A percentile compares a stretch with the other conserved stretches of the same genome.
Evolutionary conservation across 192 early-diverging fungal genomes (phyloP).

Genomic region (Phlyctochytrium arcticum): DNA sequence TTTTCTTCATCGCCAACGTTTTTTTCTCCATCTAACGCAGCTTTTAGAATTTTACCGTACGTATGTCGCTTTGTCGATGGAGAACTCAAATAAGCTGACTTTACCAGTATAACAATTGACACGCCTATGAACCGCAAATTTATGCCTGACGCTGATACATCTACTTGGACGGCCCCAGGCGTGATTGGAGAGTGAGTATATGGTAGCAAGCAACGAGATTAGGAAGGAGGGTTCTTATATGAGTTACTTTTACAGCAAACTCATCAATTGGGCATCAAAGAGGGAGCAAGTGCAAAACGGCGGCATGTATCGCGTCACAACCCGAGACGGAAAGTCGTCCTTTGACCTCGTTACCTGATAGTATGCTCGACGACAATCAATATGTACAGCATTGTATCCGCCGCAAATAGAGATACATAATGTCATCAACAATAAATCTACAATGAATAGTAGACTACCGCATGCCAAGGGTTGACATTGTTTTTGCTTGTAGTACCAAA

Average conservation of each 20-base stretch:
- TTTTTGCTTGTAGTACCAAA: too few relatives aligned
- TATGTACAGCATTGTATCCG: not conserved
- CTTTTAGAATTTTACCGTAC: conserved; percentile 14
- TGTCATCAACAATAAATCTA: too few relatives aligned
- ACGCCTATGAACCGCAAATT: conserved; percentile 86
- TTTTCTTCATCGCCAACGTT: not conserved
- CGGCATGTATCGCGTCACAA: conserved; percentile 58
- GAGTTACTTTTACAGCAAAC: conserved; percentile 32
- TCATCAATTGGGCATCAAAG: conserved; percentile 58
- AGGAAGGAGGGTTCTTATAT: not conserved
- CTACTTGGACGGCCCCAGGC: conserved; percentile 79
- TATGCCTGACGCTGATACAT: conserved; percentile 79
- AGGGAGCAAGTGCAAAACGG: conserved; percentile 48
- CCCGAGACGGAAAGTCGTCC: conserved; percentile 53
- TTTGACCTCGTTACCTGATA: conserved; percentile 34
- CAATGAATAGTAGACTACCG: too few relatives aligned
- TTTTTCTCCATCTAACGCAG: not conserved
- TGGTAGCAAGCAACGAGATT: not conserved
- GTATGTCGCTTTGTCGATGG: not conserved
- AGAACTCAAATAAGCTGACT: not conserved
- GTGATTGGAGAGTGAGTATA: conserved; percentile 51
- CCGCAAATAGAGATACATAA: too few relatives aligned
- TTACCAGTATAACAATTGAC: conserved; percentile 64
- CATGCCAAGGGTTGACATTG: too few relatives aligned
- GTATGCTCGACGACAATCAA: not conserved